A percentile compares a stretch with the other conserved stretches of the same genome.
Conservation (phyloP, 768 basidiomycete species). For the Mycena indigotica region DNA sequence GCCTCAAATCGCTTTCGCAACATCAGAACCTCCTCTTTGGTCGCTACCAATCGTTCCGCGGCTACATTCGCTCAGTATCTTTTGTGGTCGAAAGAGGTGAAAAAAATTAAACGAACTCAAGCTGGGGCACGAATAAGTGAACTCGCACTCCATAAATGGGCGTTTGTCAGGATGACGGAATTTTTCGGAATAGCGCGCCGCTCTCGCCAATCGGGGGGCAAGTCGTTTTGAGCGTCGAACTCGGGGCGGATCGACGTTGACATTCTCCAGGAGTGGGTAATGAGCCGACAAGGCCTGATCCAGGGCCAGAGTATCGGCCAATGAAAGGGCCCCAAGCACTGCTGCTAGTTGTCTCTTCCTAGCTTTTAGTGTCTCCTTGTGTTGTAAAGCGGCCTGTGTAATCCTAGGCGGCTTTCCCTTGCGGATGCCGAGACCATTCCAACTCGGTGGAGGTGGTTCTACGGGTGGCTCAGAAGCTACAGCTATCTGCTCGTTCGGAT, state of each 20-base stretch:
- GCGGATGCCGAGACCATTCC: conserved; percentile 22
- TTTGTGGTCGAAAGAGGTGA: conserved; percentile 17
- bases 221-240: conserved; percentile 59
- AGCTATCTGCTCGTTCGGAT: conserved; percentile 3
- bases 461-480: conserved; percentile 28
- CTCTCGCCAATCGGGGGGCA: conserved; percentile 48
- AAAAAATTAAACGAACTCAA: conserved; percentile 63
- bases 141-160: conserved; percentile 55
- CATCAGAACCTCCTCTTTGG: conserved; percentile 66
- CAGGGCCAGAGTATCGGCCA: conserved; percentile 70
- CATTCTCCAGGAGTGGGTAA: conserved; percentile 34
- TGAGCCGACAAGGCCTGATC: conserved; percentile 74
- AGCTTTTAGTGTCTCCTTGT: conserved; percentile 71
- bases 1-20: conserved; percentile 71
- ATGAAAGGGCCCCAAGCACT: conserved; percentile 66
- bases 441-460: conserved; percentile 27
- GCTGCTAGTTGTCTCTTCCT: conserved; percentile 72
- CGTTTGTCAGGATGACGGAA: conserved; percentile 45
- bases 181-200: conserved; percentile 44
- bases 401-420: conserved; percentile 57
- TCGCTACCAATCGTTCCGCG: conserved; percentile 68
- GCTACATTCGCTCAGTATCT: conserved; percentile 43
- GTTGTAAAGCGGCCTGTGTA: conserved; percentile 69
- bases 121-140: conserved; percentile 64
- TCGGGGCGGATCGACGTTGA: conserved; percentile 29